Base-by-base conservation (phyloP, 2,329 filamentous ascomycete species). In the Fusarium continuum region DNA sequence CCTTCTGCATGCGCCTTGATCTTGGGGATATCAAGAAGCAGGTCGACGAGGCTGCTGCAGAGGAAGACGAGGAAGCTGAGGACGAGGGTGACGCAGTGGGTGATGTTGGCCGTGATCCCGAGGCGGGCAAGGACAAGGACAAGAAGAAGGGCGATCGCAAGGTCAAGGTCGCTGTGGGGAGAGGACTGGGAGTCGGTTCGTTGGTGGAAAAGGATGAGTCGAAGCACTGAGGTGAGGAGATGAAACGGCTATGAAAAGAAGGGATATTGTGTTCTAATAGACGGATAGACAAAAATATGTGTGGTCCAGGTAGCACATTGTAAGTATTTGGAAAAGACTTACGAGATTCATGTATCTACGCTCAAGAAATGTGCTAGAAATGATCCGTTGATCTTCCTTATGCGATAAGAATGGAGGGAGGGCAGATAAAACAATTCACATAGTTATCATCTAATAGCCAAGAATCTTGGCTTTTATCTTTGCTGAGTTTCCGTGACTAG, bases 1-100 rank as follows among this genome's bases (percentile, higher is more conserved):
- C 95, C 31, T 97, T 88, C 75, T 91, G 88, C 74, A 99, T 99
- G 95, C 89, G 88, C 63, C 91, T 97, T 76, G 90, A 98, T 72
- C 84, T 99, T 36, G 80, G 85, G 56, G 81, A 83, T 66, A 82
- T 91, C 74, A 76, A 80, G 61, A 79, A 80, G 55, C 78, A 80
- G 72, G 72, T 80, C 48, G 75, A 82, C 19, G 79, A 72, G 26
- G 67, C 71, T 8, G 61, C 64, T 13, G 70, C 61, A 69, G 82
- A 83, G 69, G 82, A 80, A 1, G 82, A 73, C 22, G 70, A 49
- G 10, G 78, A 78, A 13, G 73, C 71, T 7, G 73, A 73, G 14
- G 87, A 91, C 74, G 90, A 92, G 79, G 90, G 89, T 8, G 89
- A 91, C 11, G 81, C 87, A 4, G 89, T 91, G 2, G 90, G 90